phyloP scores from a whole-genome alignment of 768 basidiomycete species.

The Podaxis sp. region DNA sequence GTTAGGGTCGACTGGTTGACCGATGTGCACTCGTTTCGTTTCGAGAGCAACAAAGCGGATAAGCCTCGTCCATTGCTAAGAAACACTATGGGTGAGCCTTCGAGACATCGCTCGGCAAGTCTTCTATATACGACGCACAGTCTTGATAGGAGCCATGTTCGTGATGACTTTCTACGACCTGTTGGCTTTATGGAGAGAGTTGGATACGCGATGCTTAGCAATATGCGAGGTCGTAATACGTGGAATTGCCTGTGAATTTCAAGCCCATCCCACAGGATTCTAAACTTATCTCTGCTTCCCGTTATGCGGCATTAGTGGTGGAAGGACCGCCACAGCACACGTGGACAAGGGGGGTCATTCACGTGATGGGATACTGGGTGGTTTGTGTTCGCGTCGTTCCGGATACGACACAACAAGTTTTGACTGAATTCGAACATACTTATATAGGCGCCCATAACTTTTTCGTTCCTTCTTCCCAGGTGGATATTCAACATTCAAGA shows the following conservation, averaged over 20 bases:
- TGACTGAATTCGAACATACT: conserved; percentile 13
- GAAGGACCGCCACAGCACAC: neutral
- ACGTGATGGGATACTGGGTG: neutral
- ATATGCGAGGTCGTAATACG: neutral
- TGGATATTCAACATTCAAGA: conserved; percentile 14
- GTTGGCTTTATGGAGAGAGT: neutral
- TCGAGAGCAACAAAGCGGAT: conserved; percentile 80
- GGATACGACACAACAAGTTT: neutral
- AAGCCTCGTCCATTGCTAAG: conserved; percentile 71
- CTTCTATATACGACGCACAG: conserved; percentile 31
- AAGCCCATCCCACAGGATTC: neutral
- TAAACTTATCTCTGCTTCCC: neutral
- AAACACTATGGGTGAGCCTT: neutral
- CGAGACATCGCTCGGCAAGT: neutral
- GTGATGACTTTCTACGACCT: conserved; percentile 1
- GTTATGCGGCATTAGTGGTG: neutral
- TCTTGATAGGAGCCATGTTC: conserved; percentile 54
- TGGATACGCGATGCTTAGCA: neutral
- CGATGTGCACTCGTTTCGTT: conserved; percentile 69
- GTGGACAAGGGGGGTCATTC: neutral
- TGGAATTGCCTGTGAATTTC: conserved; percentile 5
- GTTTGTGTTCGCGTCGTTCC: conserved; percentile 1
- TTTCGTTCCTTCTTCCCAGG: conserved; percentile 6
- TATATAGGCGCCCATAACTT: conserved; percentile 22
- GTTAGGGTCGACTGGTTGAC: conserved; percentile 64